phyloP scores from a whole-genome alignment of 1,284 basidiomycete genomes.

The Puccinia coronata region DNA sequence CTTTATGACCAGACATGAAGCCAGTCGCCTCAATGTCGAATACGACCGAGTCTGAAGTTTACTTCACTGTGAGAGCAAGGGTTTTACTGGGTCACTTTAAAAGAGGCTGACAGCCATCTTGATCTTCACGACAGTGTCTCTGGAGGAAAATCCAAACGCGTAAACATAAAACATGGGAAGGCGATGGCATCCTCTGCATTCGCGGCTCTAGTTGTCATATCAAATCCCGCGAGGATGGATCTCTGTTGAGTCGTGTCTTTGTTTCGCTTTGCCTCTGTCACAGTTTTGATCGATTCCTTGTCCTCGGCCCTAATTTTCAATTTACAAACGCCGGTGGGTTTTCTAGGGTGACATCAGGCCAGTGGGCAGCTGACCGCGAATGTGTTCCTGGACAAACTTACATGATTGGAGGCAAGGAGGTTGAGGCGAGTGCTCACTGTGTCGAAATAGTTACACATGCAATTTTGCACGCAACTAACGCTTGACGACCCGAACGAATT shows the following conservation, averaged over 20 bases:
- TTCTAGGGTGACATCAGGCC: slow-evolving; percentile 34
- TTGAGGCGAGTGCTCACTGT: slow-evolving; percentile 51
- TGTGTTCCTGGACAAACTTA: slow-evolving; percentile 53
- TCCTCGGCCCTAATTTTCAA: neutral
- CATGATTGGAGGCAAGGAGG: slow-evolving; percentile 54
- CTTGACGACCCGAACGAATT: slow-evolving; percentile 51
- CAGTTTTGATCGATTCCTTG: neutral
- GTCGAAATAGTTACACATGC: neutral
- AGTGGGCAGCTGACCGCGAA: slow-evolving; percentile 46
- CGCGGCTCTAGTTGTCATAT: slow-evolving; percentile 24
- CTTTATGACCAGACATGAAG: neutral
- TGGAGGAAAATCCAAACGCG: slow-evolving; percentile 73
- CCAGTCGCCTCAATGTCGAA: neutral
- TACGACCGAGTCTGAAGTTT: slow-evolving; percentile 22
- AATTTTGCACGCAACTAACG: neutral
- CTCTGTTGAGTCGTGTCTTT: slow-evolving; percentile 3
- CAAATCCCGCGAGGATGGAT: slow-evolving; percentile 34
- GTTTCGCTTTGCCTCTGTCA: neutral
- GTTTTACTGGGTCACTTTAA: neutral
- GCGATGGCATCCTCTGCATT: slow-evolving; percentile 57
- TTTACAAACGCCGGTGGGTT: neutral
- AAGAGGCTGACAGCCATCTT: neutral
- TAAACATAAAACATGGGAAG: slow-evolving; percentile 89
- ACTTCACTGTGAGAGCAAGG: slow-evolving; percentile 19
- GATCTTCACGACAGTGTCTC: slow-evolving; percentile 17